phyloP scores from a whole-genome alignment of 352 stramenopile species.

The Pythium dissotocum region DNA sequence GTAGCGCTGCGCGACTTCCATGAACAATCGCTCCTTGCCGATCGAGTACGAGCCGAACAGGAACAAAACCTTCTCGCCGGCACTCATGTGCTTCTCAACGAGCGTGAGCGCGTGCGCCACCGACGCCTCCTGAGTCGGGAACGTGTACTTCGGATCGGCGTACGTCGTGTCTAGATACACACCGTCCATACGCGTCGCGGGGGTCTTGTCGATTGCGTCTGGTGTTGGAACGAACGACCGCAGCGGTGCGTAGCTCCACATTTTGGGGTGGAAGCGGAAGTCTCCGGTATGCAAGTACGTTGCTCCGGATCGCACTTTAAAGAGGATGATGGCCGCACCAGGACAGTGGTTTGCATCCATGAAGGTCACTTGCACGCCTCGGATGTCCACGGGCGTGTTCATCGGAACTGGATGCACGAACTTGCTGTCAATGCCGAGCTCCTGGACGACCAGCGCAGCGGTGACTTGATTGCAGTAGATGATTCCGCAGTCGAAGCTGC shows the following conservation, averaged over 20 bases:
- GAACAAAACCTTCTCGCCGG: conserved; percentile 83
- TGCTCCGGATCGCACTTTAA: conserved; percentile 81
- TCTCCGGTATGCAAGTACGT: conserved; percentile 92
- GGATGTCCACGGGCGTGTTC: conserved; percentile 82
- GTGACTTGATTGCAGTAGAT: conserved; percentile 97
- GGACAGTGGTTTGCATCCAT: conserved; percentile 98
- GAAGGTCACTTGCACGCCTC: conserved; percentile 92
- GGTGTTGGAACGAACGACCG: conserved; percentile 34
- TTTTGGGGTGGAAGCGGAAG: conserved; percentile 77
- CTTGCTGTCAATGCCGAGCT: conserved; percentile 90
- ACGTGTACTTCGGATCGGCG: conserved; percentile 93
- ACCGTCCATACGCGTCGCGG: conserved; percentile 50
- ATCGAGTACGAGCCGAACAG: conserved; percentile 97
- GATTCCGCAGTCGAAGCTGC: conserved; percentile 88
- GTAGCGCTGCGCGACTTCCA: conserved; percentile 88
- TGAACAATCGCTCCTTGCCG: conserved; percentile 96
- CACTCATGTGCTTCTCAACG: conserved; percentile 48
- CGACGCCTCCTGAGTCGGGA: conserved; percentile 87
- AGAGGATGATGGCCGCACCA: conserved; percentile 95
- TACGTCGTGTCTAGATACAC: conserved; percentile 98
- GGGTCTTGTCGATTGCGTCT: conserved; percentile 13
- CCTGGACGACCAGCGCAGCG: conserved; percentile 88
- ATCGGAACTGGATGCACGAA: conserved; percentile 92
- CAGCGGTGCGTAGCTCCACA: conserved; percentile 64
- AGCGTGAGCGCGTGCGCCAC: conserved; percentile 65